A percentile compares a stretch with the other conserved stretches of the same genome.
Conservation (phyloP, 2,329 filamentous ascomycete genomes). For the Aspergillus proliferans region DNA sequence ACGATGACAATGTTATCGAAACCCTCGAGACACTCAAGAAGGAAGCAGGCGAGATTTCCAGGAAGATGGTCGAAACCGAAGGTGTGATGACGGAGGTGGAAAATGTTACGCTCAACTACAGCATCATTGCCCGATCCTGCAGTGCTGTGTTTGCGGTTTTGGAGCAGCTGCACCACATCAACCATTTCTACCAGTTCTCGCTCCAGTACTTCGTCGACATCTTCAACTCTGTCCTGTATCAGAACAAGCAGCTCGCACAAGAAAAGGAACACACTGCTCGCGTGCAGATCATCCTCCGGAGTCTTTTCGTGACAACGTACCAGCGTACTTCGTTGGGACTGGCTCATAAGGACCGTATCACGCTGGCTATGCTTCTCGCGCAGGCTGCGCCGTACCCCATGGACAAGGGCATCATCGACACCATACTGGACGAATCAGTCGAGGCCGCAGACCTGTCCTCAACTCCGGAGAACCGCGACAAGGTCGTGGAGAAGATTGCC, state of each 20-base stretch:
- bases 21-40: slow-evolving; percentile 97
- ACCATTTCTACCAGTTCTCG: slow-evolving; percentile 99
- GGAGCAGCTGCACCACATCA: slow-evolving; percentile 95
- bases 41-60: slow-evolving; percentile 90
- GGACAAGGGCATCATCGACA: slow-evolving; percentile 83
- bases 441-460: slow-evolving; percentile 74
- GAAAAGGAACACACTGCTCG: slow-evolving; percentile 71
- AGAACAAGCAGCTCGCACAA: slow-evolving; percentile 65
- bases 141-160: slow-evolving; percentile 95
- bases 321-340: slow-evolving; percentile 89
- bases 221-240: slow-evolving; percentile 83
- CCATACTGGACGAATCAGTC: slow-evolving; percentile 71
- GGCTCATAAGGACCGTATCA: slow-evolving; percentile 89
- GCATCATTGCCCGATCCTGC: slow-evolving; percentile 86
- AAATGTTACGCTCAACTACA: slow-evolving; percentile 89
- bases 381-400: slow-evolving; percentile 95
- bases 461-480: slow-evolving; percentile 56
- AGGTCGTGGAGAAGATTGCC: slow-evolving; percentile 62
- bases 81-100: slow-evolving; percentile 98
- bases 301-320: slow-evolving; percentile 86
- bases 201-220: slow-evolving; percentile 97
- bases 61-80: slow-evolving; percentile 93
- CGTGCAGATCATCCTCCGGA: slow-evolving; percentile 81
- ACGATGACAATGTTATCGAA: slow-evolving; percentile 97
- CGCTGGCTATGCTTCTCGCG: slow-evolving; percentile 86